Evolutionary conservation across 306 rosid species (phyloP).

Genomic region (Sphenostylis stenocarpa): DNA sequence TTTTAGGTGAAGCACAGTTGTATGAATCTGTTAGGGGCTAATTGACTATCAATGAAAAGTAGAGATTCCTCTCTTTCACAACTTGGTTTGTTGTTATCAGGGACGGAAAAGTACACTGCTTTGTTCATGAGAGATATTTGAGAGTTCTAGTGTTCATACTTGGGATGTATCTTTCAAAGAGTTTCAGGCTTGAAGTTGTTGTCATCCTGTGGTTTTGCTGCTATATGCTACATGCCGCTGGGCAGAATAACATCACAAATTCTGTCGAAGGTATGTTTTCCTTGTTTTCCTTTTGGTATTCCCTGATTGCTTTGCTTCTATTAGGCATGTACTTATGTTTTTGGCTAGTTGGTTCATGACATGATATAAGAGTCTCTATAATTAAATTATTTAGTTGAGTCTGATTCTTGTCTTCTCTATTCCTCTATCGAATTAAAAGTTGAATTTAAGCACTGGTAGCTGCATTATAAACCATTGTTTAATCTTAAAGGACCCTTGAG

Average conservation of each 20-base stretch:
- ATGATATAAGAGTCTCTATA: neutral
- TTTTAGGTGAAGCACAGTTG: neutral
- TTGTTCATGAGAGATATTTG: slow-evolving; percentile 32
- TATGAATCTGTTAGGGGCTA: neutral
- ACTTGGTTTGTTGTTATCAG: slow-evolving; percentile 38
- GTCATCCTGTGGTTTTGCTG: slow-evolving; percentile 52
- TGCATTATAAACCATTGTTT: neutral
- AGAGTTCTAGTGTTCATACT: slow-evolving; percentile 24
- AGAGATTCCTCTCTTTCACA: neutral
- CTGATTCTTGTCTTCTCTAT: neutral
- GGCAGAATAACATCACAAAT: slow-evolving; percentile 36
- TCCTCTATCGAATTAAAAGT: neutral
- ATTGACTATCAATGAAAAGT: neutral
- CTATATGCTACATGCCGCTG: slow-evolving; percentile 44
- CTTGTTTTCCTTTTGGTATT: slow-evolving; percentile 12
- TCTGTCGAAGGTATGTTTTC: slow-evolving; percentile 60
- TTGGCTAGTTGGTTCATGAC: neutral
- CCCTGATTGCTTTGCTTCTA: slow-evolving; percentile 2
- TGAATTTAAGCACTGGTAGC: neutral
- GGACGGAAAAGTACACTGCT: slow-evolving; percentile 24
- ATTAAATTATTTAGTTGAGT: neutral
- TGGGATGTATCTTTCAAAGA: slow-evolving; percentile 58
- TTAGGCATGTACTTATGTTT: slow-evolving; percentile 1
- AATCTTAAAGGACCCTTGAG: neutral
- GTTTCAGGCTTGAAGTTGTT: slow-evolving; percentile 41